Evolutionary conservation across 768 basidiomycete genomes (phyloP).

Genomic region (Pleurotus citrinopileatus): DNA sequence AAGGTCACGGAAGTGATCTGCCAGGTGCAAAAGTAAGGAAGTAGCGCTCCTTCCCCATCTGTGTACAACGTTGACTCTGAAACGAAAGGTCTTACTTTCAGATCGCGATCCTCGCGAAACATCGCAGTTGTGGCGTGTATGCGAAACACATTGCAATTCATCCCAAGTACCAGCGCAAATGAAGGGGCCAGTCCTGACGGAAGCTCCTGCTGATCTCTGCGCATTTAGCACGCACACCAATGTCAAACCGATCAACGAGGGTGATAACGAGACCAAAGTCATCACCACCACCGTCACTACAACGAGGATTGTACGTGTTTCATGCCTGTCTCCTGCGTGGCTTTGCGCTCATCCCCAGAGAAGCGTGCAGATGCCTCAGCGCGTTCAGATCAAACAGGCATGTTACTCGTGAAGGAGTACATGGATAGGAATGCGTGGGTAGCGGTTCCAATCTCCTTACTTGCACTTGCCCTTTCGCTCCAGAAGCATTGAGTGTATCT

Average conservation of each 20-base stretch:
- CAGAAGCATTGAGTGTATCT: neutral
- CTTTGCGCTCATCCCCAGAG: too few species aligned
- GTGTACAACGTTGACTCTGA: neutral
- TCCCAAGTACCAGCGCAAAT: neutral
- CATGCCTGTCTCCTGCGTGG: neutral
- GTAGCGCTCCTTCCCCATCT: neutral
- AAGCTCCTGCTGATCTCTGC: neutral
- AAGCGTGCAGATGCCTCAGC: neutral
- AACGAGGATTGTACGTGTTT: neutral
- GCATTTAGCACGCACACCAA: too few species aligned
- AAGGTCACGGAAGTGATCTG: neutral
- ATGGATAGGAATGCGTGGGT: neutral
- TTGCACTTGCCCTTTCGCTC: neutral
- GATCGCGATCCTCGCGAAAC: neutral
- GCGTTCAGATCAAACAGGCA: neutral
- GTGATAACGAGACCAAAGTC: neutral
- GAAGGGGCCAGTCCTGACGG: too few species aligned
- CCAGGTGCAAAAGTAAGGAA: neutral
- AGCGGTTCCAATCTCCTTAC: neutral
- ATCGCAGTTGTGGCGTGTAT: constrained; percentile 1
- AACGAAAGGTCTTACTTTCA: neutral
- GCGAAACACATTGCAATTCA: neutral
- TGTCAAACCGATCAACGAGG: neutral
- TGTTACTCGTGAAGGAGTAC: neutral
- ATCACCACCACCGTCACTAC: neutral